Evolutionary conservation across 2,329 filamentous ascomycete genomes (phyloP).

Genomic region (Exophiala dermatitidis): DNA sequence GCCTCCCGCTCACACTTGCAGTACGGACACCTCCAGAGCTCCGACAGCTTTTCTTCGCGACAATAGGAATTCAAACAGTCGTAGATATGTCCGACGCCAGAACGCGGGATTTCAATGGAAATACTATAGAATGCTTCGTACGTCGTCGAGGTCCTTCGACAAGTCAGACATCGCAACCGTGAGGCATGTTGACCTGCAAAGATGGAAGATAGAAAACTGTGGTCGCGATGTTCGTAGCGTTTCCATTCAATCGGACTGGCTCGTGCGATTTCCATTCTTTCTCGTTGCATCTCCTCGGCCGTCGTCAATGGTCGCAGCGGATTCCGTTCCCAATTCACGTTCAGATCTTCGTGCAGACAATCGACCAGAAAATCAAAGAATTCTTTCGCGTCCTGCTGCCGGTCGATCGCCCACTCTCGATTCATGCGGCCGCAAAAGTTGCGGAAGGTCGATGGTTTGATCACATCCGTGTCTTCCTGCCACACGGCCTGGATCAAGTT

Average conservation of each 20-base stretch:
- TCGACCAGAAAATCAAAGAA: constrained; percentile 78
- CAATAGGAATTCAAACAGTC: constrained; percentile 66
- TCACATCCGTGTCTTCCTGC: constrained; percentile 51
- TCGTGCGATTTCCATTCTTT: constrained; percentile 53
- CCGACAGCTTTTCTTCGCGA: constrained; percentile 58
- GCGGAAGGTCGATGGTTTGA: constrained; percentile 55
- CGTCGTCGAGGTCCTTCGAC: constrained; percentile 56
- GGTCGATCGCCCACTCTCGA: constrained; percentile 61
- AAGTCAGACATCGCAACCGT: constrained; percentile 54
- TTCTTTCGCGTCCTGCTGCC: constrained; percentile 88
- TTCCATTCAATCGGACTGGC: constrained; percentile 70
- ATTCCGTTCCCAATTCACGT: constrained; percentile 55
- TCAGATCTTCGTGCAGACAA: constrained; percentile 79
- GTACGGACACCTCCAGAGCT: constrained; percentile 64
- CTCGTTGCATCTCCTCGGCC: constrained; percentile 54
- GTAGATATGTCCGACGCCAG: constrained; percentile 53
- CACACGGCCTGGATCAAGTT: constrained; percentile 56
- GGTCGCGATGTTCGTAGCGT: constrained; percentile 60
- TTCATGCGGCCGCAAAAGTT: constrained; percentile 59
- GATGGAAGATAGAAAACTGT: constrained; percentile 69
- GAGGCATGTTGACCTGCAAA: constrained; percentile 68
- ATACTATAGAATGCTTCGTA: constrained; percentile 66
- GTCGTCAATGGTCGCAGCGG: constrained; percentile 53
- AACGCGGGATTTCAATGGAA: constrained; percentile 61
- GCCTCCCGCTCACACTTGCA: constrained; percentile 63